Evolutionary conservation across 345 rosid genomes (phyloP).

Genomic region (Sapria himalayana): DNA sequence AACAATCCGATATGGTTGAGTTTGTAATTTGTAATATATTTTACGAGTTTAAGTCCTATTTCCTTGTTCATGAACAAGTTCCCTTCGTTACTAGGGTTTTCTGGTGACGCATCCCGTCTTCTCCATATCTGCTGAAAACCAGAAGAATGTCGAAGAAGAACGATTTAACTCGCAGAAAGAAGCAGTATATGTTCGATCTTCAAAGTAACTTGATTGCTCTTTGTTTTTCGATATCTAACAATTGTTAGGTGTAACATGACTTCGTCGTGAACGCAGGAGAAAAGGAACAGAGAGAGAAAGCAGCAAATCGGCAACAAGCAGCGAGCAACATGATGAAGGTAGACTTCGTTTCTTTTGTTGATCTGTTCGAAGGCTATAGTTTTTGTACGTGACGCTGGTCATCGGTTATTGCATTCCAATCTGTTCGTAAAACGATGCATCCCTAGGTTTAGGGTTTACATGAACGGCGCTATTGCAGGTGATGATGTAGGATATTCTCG

Average conservation of each 20-base stretch:
- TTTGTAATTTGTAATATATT: too few relatives aligned
- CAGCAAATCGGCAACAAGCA: slow-evolving; percentile 44
- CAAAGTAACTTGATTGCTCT: slow-evolving; percentile 20
- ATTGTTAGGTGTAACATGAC: not conserved
- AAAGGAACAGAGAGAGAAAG: slow-evolving; percentile 51
- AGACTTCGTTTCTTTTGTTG: slow-evolving; percentile 5
- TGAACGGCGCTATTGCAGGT: too few relatives aligned
- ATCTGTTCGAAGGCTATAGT: not conserved
- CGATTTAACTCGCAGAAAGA: slow-evolving; percentile 52
- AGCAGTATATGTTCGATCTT: slow-evolving; percentile 70
- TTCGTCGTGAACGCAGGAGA: slow-evolving; percentile 29
- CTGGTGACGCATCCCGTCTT: too few relatives aligned
- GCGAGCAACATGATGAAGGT: slow-evolving; percentile 97
- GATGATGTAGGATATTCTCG: too few relatives aligned
- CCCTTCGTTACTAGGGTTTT: too few relatives aligned
- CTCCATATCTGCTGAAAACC: too few relatives aligned
- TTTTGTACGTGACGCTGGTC: slow-evolving; percentile 1
- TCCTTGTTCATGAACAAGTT: too few relatives aligned
- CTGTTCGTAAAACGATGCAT: too few relatives aligned
- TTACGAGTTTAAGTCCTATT: too few relatives aligned
- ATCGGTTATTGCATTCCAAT: too few relatives aligned
- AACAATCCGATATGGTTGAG: too few relatives aligned
- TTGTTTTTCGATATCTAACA: not conserved
- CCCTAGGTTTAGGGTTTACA: too few relatives aligned
- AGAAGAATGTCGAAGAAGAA: slow-evolving; percentile 87